These are phyloP conservation scores for Pestalotiopsis sp. DNA, from an alignment of 2,329 filamentous ascomycete species.

Conservation along the genomic window DNA sequence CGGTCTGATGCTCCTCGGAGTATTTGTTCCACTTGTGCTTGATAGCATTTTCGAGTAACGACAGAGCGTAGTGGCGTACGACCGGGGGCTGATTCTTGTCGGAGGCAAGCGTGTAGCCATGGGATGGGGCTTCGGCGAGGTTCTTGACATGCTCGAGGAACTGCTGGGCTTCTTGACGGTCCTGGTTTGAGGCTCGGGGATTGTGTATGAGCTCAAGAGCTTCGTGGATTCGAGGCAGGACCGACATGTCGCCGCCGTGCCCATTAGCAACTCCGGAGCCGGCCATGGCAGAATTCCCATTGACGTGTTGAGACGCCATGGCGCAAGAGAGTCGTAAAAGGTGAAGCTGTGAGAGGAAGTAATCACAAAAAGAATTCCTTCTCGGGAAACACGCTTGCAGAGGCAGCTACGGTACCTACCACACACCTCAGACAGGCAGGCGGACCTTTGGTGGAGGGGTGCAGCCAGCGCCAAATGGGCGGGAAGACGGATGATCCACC, in stretches of 20 bases:
- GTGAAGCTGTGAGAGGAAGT: slow-evolving; percentile 1
- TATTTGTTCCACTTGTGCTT: slow-evolving; percentile 83
- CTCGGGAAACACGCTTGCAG: background rate
- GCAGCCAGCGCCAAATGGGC: background rate
- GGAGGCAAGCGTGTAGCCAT: slow-evolving; percentile 82
- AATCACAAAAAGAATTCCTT: slow-evolving; percentile 3
- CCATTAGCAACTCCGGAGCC: slow-evolving; percentile 39
- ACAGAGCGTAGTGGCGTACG: slow-evolving; percentile 91
- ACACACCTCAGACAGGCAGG: background rate
- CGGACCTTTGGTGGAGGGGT: background rate
- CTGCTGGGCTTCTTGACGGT: slow-evolving; percentile 79
- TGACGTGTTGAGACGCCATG: slow-evolving; percentile 21
- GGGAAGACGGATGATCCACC: background rate
- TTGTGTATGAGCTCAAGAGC: slow-evolving; percentile 89
- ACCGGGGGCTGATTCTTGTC: slow-evolving; percentile 76
- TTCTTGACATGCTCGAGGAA: slow-evolving; percentile 85
- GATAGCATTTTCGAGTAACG: slow-evolving; percentile 87
- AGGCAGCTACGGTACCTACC: background rate
- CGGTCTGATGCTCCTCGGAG: slow-evolving; percentile 65
- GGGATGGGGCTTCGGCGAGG: slow-evolving; percentile 72
- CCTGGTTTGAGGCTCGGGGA: slow-evolving; percentile 77
- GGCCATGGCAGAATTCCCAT: slow-evolving; percentile 32
- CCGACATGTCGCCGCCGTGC: slow-evolving; percentile 41
- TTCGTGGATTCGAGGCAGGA: slow-evolving; percentile 73
- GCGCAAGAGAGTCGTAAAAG: background rate